These are phyloP conservation scores for Nicotiana otophora DNA, from an alignment of 257 asterid genomes.

Conservation along the genomic window DNA sequence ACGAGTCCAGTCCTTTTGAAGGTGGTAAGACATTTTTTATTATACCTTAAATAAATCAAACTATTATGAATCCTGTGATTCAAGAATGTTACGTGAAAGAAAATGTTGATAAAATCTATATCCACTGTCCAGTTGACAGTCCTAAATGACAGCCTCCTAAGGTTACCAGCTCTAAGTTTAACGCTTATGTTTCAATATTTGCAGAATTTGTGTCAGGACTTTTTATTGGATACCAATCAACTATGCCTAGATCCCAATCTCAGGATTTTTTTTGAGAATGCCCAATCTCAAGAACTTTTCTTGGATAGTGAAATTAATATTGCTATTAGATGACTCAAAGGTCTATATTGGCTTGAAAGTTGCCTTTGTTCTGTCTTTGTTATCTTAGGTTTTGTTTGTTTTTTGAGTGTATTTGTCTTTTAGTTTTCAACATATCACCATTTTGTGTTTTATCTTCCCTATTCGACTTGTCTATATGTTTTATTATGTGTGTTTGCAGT, in stretches of 20 bases:
- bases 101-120: not conserved
- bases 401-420: not conserved
- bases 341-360: not conserved
- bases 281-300: not conserved
- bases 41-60: conserved; percentile 4
- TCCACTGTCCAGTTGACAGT: not conserved
- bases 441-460: not conserved
- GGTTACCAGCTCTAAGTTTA: not conserved
- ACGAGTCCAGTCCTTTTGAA: conserved; percentile 64
- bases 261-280: not conserved
- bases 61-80: not conserved
- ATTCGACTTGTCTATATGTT: not conserved
- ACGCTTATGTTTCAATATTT: not conserved
- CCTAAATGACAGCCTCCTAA: not conserved
- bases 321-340: not conserved
- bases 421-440: not conserved
- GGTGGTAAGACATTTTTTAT: conserved; percentile 31
- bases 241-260: not conserved
- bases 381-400: not conserved
- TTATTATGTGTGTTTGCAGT: not conserved
- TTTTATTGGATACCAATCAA: not conserved
- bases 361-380: not conserved
- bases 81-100: not conserved
- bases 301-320: not conserved
- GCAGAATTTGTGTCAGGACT: not conserved